Conservation (phyloP, 129 eudicot species). For the Helianthus annuus region HanXRQr2.0-SUNRISE NC_035435.2:167515888-167516387, state of each 20-base stretch:
- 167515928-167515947: conserved; percentile 40
- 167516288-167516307: conserved; percentile 48
- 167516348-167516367: conserved; percentile 92
- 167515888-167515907: conserved; percentile 94
- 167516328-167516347: conserved; percentile 63
- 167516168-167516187: conserved; percentile 78
- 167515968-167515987: conserved; percentile 1
- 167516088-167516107: conserved; percentile 8
- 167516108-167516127: neutral
- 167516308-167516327: conserved; percentile 39
- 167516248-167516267: conserved; percentile 55
- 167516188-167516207: conserved; percentile 76
- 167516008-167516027: conserved; percentile 55
- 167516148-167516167: conserved; percentile 41
- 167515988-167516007: conserved; percentile 8
- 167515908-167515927: conserved; percentile 86
- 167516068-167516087: conserved; percentile 70
- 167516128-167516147: neutral
- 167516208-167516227: conserved; percentile 62
- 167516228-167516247: conserved; percentile 49
- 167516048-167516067: conserved; percentile 94
- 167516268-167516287: conserved; percentile 43
- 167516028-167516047: conserved; percentile 87
- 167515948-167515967: conserved; percentile 15
- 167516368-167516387: conserved; percentile 58